Evolutionary conservation across 2,329 filamentous ascomycete species (phyloP), one percentile per base, ranked within the genome.

Genomic region (Xylaria hypoxylon): DNA sequence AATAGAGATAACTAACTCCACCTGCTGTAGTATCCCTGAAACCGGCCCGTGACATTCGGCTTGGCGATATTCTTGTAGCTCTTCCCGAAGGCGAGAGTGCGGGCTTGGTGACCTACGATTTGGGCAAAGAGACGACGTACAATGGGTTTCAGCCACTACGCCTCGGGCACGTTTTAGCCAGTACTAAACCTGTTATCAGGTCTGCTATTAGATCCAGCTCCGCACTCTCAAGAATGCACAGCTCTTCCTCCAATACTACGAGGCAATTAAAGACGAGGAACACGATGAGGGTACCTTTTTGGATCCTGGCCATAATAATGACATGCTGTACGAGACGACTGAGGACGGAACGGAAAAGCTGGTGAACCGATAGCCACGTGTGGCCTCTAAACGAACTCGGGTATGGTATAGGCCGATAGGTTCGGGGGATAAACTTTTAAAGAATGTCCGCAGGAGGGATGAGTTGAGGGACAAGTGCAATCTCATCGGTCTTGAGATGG

Each of bases 341-440:
- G 55, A 59, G 4, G 59, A 63, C 24, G 59, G 42, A n/a, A 47
- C 15, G 7, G 59, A 59, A 5, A n/a, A 33, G 22, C 19, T 24
- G 2, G 42, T 56, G 10, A 11, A 45, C 10, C 52, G 63, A 17
- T 3, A 38, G 22, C 52, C 13, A 13, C 53, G 59, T 5, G 8
- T 17, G 6, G 42, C 1, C 7, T 55, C 48, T n/a, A 5, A 33
- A 5, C 33, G 59, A n/a, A 59, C 48, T 42, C 28, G 50, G 1
- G 64, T 67, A 15, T 61, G 57, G 65, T 67, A 67, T 24, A 61
- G 65, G 4, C 38, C 51, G 26, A 67, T 67, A 15, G 61, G 56
- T 2, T 67, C 65, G 10, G 65, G 65, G 8, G 56, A 67, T 1
- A 61, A 59, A 4, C 50, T 64, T 10, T 2, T 58, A 3, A 64